Percentiles rank a stretch among this genome's conserved stretches.
Evolutionary conservation across 1,284 basidiomycete species (phyloP).

Genomic region (Tilletia horrida): DNA sequence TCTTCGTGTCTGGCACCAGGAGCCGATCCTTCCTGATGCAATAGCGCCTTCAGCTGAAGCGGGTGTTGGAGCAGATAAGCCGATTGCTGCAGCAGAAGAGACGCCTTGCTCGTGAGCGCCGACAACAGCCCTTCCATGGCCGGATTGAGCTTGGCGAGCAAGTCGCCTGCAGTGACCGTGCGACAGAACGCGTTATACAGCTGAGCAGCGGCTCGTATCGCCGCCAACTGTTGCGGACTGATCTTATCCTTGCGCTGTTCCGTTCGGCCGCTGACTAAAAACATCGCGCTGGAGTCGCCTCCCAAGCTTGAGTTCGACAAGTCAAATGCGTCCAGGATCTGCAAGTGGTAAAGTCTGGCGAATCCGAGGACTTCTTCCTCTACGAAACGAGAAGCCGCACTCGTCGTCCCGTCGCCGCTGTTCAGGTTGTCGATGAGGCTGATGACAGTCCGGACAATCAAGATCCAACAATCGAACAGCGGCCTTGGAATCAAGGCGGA

Average conservation of each 20-base stretch:
- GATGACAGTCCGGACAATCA: slow-evolving; percentile 76
- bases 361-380: slow-evolving; percentile 80
- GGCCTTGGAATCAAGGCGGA: slow-evolving; percentile 71
- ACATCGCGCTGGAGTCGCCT: slow-evolving; percentile 60
- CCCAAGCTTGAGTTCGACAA: slow-evolving; percentile 64
- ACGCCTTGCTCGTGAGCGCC: slow-evolving; percentile 66
- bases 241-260: slow-evolving; percentile 4
- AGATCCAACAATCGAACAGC: slow-evolving; percentile 75
- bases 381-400: slow-evolving; percentile 67
- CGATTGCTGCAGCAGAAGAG: slow-evolving; percentile 76
- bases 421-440: slow-evolving; percentile 65
- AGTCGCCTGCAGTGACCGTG: slow-evolving; percentile 19
- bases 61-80: slow-evolving; percentile 88
- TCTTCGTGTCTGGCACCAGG: slow-evolving; percentile 58
- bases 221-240: slow-evolving; percentile 26
- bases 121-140: slow-evolving; percentile 56
- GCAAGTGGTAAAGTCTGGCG: slow-evolving; percentile 76
- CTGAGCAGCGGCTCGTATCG: slow-evolving; percentile 54
- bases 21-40: slow-evolving; percentile 55
- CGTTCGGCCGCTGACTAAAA: neutral
- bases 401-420: neutral
- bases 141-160: slow-evolving; percentile 17
- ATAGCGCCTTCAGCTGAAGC: slow-evolving; percentile 72
- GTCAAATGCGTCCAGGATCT: slow-evolving; percentile 70
- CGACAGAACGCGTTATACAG: slow-evolving; percentile 36